Conservation (phyloP, 306 rosid genomes). For the Lablab purpureus region DNA sequence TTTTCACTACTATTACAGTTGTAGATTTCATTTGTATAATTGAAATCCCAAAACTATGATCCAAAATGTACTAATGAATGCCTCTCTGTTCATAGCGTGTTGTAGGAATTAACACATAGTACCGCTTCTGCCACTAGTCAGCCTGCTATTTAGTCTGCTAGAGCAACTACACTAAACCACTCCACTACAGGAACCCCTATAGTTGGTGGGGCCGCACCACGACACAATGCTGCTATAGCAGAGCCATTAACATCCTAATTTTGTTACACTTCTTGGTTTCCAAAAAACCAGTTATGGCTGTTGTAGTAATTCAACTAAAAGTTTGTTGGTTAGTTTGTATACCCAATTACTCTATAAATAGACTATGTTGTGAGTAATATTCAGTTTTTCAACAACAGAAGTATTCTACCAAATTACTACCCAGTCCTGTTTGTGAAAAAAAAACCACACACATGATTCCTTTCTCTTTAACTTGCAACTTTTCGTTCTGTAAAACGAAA, state of each 20-base stretch:
- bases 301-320: no score
- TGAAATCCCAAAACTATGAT: not conserved
- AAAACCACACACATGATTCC: not conserved
- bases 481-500: not conserved
- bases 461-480: not conserved
- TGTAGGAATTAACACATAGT: not conserved
- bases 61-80: not conserved
- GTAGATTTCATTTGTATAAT: not conserved
- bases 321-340: no score
- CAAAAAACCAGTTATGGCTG: no score
- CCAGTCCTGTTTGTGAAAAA: no score
- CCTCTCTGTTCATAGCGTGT: no score
- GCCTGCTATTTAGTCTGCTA: not conserved
- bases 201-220: not conserved
- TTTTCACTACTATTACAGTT: not conserved
- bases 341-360: no score
- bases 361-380: no score
- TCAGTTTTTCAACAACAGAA: no score
- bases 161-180: not conserved
- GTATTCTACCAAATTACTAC: no score
- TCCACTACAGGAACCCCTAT: not conserved
- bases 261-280: no score
- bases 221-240: not conserved
- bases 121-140: no score
- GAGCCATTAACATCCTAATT: no score